These are phyloP conservation scores for Sphenostylis stenocarpa DNA, from an alignment of 306 rosid species.

Conservation along the genomic window DNA sequence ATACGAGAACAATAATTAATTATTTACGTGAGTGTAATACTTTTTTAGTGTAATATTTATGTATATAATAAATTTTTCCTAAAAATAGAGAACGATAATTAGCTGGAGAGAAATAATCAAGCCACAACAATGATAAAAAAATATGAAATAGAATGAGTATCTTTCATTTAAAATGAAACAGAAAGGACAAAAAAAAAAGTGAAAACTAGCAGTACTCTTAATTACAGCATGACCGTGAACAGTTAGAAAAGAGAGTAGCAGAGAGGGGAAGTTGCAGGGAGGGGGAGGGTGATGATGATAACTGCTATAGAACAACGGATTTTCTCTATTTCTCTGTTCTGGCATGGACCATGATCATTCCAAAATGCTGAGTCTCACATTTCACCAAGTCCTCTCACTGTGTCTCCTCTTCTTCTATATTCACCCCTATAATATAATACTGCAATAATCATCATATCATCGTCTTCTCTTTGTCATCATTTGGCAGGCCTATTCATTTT, in stretches of 20 bases:
- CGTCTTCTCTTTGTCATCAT: no score
- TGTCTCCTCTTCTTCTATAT: constrained; percentile 8
- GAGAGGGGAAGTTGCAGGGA: not conserved
- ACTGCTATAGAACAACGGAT: constrained; percentile 43
- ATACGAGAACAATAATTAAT: no score
- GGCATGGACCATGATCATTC: constrained; percentile 41
- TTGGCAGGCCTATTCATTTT: no score
- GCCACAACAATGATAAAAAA: not conserved
- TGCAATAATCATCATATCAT: no score
- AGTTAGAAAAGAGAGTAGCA: not conserved
- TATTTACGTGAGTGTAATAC: no score
- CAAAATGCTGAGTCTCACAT: constrained; percentile 42
- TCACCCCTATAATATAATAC: no score
- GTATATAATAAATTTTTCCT: not conserved
- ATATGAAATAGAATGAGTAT: not conserved
- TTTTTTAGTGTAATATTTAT: no score
- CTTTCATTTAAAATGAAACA: not conserved
- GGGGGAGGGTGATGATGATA: constrained; percentile 6
- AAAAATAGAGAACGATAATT: not conserved
- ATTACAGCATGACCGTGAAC: not conserved
- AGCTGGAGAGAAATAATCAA: not conserved
- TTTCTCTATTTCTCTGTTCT: constrained; percentile 33
- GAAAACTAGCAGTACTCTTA: not conserved
- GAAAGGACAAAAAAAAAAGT: not conserved
- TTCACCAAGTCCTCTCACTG: constrained; percentile 44